Evolutionary conservation across 768 basidiomycete genomes (phyloP).

Genomic region (Daedaleopsis nitida): DNA sequence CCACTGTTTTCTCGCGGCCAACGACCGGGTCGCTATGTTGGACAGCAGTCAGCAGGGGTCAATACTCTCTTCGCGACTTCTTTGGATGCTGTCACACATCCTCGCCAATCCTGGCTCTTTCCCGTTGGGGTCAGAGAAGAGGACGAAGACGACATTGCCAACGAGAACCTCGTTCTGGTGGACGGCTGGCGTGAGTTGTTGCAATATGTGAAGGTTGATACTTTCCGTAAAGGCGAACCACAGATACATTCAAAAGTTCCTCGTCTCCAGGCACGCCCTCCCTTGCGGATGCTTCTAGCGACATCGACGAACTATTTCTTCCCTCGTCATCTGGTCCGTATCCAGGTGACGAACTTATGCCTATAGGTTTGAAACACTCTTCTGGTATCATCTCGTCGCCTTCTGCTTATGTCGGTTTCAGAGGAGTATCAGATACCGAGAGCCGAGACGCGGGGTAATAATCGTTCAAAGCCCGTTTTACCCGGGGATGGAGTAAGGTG

Average conservation of each 20-base stretch:
- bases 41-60: neutral
- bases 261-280: constrained; percentile 35
- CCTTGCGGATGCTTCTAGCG: constrained; percentile 43
- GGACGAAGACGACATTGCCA: constrained; percentile 46
- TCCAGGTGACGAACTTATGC: constrained; percentile 17
- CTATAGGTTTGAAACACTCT: constrained; percentile 44
- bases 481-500: constrained; percentile 14
- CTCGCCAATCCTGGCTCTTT: constrained; percentile 27
- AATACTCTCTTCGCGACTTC: neutral
- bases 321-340: constrained; percentile 43
- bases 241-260: constrained; percentile 21
- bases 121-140: constrained; percentile 36
- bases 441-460: constrained; percentile 47
- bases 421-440: constrained; percentile 60
- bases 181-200: constrained; percentile 61
- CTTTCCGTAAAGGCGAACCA: neutral
- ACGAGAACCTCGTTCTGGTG: constrained; percentile 56
- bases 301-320: constrained; percentile 55
- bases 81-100: constrained; percentile 24
- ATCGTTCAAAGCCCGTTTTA: constrained; percentile 3
- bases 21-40: constrained; percentile 16
- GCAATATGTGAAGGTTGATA: neutral
- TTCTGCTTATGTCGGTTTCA: constrained; percentile 21
- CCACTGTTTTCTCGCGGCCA: constrained; percentile 49
- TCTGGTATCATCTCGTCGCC: neutral